Conservation (phyloP, 306 rosid species). For the Pyrus pyrifolia region DNA sequence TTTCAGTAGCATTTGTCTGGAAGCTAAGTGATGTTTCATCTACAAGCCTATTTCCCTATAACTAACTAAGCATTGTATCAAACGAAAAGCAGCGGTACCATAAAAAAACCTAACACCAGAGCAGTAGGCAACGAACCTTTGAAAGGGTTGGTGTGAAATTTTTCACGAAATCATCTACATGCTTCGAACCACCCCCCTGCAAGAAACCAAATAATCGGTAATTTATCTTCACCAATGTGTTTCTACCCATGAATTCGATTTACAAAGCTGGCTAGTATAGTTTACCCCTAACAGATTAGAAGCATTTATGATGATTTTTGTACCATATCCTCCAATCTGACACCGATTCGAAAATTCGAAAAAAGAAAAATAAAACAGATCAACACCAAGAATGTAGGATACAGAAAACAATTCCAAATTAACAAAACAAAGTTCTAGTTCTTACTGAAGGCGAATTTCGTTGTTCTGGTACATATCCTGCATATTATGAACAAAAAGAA, state of each 20-base stretch:
- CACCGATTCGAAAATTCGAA: constrained; percentile 4
- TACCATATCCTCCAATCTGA: constrained; percentile 35
- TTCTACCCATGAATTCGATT: background rate
- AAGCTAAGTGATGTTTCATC: background rate
- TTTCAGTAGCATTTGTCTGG: background rate
- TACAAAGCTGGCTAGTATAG: background rate
- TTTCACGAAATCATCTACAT: constrained; percentile 56
- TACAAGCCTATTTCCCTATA: background rate
- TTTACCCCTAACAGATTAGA: constrained; percentile 39
- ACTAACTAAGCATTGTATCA: background rate
- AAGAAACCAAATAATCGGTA: constrained; percentile 15
- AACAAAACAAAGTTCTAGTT: constrained; percentile 14
- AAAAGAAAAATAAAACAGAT: background rate
- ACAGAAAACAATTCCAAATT: background rate
- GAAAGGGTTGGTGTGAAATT: constrained; percentile 65
- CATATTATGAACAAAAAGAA: constrained; percentile 4
- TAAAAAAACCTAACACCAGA: constrained; percentile 26
- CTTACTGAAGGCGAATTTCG: constrained; percentile 63
- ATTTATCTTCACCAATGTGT: constrained; percentile 7
- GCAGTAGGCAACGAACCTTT: constrained; percentile 59
- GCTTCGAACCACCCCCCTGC: constrained; percentile 57
- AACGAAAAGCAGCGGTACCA: background rate
- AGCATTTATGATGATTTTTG: constrained; percentile 1
- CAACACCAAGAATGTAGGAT: constrained; percentile 13
- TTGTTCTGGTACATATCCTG: constrained; percentile 71